phyloP scores from a whole-genome alignment of 179 eudicot genomes.

The Silene coronaria region DNA sequence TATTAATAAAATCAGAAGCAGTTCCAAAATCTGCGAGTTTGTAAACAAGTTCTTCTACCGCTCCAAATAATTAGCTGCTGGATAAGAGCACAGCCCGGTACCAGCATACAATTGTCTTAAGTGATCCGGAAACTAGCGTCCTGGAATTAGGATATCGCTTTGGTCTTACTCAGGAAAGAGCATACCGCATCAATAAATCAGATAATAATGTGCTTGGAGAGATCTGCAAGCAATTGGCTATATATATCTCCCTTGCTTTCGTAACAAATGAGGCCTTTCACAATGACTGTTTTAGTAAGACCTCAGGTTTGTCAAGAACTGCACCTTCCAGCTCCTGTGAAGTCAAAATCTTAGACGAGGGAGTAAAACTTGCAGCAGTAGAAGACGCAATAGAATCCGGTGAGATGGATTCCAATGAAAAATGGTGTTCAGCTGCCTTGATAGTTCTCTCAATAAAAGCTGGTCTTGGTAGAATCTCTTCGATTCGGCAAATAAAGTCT shows the following conservation, averaged over 20 bases:
- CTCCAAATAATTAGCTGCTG: neutral
- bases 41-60: neutral
- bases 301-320: slow-evolving; percentile 1
- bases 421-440: slow-evolving; percentile 44
- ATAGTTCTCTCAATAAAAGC: slow-evolving; percentile 60
- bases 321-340: slow-evolving; percentile 43
- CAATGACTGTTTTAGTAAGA: slow-evolving; percentile 20
- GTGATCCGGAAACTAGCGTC: neutral
- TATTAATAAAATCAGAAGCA: neutral
- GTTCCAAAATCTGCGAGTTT: neutral
- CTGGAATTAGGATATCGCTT: neutral
- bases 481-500: slow-evolving; percentile 78
- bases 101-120: neutral
- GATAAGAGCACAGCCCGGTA: neutral
- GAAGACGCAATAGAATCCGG: slow-evolving; percentile 33
- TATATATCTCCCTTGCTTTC: neutral
- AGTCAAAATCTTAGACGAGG: slow-evolving; percentile 47
- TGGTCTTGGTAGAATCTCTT: slow-evolving; percentile 57
- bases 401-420: slow-evolving; percentile 34
- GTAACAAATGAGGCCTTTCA: slow-evolving; percentile 6
- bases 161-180: neutral
- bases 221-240: neutral
- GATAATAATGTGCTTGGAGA: neutral
- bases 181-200: neutral
- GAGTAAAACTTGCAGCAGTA: slow-evolving; percentile 33